phyloP scores from a whole-genome alignment of 257 asterid species.

The Misopates orontium region DNA sequence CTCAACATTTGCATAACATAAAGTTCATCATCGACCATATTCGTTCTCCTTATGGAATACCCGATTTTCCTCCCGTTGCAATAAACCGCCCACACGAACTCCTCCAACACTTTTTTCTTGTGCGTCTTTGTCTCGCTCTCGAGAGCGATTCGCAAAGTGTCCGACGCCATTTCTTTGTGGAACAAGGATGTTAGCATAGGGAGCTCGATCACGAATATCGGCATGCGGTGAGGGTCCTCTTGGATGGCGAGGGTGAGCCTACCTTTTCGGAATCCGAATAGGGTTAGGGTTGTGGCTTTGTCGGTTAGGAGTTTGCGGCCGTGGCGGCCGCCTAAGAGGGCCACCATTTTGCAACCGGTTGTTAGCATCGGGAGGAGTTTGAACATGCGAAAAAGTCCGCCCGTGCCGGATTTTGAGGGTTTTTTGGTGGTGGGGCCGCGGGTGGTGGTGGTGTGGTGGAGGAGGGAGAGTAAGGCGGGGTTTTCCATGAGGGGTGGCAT shows the following conservation, averaged over 20 bases:
- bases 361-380: conserved; percentile 92
- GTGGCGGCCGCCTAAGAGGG: conserved; percentile 70
- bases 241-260: conserved; percentile 68
- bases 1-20: conserved; percentile 73
- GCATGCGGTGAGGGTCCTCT: conserved; percentile 81
- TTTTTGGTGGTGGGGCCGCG: conserved; percentile 31
- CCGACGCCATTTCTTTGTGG: conserved; percentile 85
- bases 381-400: conserved; percentile 76
- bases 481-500: conserved; percentile 62
- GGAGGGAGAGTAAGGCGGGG: conserved; percentile 51
- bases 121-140: conserved; percentile 77
- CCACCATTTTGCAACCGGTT: conserved; percentile 89
- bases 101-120: conserved; percentile 71
- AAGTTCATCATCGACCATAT: conserved; percentile 72
- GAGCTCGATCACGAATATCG: conserved; percentile 78
- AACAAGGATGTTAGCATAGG: conserved; percentile 65
- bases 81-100: conserved; percentile 87
- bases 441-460: conserved; percentile 34
- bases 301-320: conserved; percentile 58
- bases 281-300: conserved; percentile 72
- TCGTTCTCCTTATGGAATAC: conserved; percentile 64
- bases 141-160: conserved; percentile 61
- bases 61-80: conserved; percentile 83
- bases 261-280: conserved; percentile 80
- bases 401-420: conserved; percentile 42